phyloP scores from a whole-genome alignment of 805 yeast species.

The Nakazawaea pomicola region DNA sequence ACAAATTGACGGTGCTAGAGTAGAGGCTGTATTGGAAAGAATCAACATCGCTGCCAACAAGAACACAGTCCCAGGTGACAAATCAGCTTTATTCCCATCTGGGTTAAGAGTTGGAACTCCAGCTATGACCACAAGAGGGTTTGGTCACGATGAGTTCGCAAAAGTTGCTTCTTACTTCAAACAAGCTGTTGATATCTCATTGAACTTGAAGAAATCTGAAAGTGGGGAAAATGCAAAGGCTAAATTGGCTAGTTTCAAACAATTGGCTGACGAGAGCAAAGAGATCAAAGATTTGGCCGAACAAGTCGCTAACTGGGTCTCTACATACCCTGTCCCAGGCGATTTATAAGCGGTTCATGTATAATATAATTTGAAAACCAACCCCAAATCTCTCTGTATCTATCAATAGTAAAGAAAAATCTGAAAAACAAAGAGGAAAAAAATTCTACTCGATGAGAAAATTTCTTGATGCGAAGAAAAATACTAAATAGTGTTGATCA shows the following conservation, averaged over 20 bases:
- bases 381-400: no score
- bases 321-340: slow-evolving; percentile 84
- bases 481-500: no score
- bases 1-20: slow-evolving; percentile 92
- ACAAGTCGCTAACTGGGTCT: slow-evolving; percentile 71
- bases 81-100: slow-evolving; percentile 91
- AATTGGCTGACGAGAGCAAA: slow-evolving; percentile 57
- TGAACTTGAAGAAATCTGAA: slow-evolving; percentile 53
- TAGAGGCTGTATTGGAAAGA: slow-evolving; percentile 83
- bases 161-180: slow-evolving; percentile 78
- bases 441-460: neutral
- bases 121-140: slow-evolving; percentile 97
- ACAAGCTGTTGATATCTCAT: slow-evolving; percentile 67
- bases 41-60: slow-evolving; percentile 93
- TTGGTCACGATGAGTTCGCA: slow-evolving; percentile 70
- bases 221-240: slow-evolving; percentile 53
- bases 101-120: slow-evolving; percentile 98
- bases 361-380: no score
- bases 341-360: slow-evolving; percentile 33
- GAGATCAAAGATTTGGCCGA: slow-evolving; percentile 56
- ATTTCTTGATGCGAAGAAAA: neutral
- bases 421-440: neutral
- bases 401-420: no score
- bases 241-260: slow-evolving; percentile 65
- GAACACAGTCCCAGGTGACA: slow-evolving; percentile 95